phyloP scores from a whole-genome alignment of 805 yeast species.

The Candida ipomoeae region DNA sequence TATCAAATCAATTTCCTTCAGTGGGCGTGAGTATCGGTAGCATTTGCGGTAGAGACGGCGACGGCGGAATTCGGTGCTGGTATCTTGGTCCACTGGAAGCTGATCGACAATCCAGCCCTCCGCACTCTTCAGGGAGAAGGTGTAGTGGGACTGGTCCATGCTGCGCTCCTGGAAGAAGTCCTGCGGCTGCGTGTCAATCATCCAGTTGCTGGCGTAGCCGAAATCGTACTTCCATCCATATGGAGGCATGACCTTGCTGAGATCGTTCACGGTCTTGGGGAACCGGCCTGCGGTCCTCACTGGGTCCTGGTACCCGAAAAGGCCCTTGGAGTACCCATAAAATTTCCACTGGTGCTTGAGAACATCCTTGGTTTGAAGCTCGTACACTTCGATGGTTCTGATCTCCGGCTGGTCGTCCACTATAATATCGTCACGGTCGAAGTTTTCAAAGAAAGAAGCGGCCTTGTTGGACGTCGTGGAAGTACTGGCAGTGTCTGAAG shows the following conservation, averaged over 20 bases:
- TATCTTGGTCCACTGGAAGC: conserved; percentile 34
- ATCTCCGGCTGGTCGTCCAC: conserved; percentile 64
- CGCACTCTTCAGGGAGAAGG: conserved; percentile 24
- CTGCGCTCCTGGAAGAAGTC: conserved; percentile 51
- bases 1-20: conserved; percentile 1
- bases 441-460: conserved; percentile 20
- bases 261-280: conserved; percentile 59
- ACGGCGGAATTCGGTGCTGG: conserved; percentile 50
- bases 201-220: conserved; percentile 56
- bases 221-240: conserved; percentile 66
- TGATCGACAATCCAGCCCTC: conserved; percentile 49
- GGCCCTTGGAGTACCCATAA: conserved; percentile 49
- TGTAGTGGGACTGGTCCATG: conserved; percentile 17
- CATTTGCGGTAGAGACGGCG: conserved; percentile 54
- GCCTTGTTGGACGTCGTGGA: neutral
- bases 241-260: conserved; percentile 64
- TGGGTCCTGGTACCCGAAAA: conserved; percentile 51
- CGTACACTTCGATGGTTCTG: conserved; percentile 69
- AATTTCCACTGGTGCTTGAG: conserved; percentile 61
- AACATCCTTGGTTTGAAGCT: conserved; percentile 62
- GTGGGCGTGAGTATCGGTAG: conserved; percentile 34
- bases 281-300: conserved; percentile 40
- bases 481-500: neutral
- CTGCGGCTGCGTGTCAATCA: conserved; percentile 49
- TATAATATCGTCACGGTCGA: conserved; percentile 50